Evolutionary conservation across 208 protist genomes (phyloP), one percentile per base, ranked within the genome.

Genomic region (Tetramitus jugosus): DNA sequence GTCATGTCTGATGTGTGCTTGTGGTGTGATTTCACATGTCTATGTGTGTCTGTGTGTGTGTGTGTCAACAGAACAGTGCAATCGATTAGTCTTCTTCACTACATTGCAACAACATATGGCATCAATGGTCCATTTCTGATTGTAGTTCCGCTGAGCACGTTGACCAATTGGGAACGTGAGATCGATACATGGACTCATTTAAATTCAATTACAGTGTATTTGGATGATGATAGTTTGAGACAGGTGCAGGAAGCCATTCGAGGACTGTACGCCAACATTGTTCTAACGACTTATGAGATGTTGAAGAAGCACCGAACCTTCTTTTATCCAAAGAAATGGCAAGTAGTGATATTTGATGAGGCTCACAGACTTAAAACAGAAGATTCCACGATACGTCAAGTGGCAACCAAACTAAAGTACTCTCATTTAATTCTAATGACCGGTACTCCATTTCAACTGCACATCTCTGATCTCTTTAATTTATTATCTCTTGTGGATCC

Each of bases 41-140:
- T n/a, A n/a, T n/a, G n/a, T n/a, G n/a, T n/a, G n/a, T n/a, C n/a
- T n/a, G n/a, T n/a, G n/a, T n/a, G n/a, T n/a, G n/a, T n/a, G n/a
- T n/a, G n/a, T n/a, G n/a, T n/a, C n/a, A n/a, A n/a, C n/a, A 98
- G 98, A 86, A 98, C 96, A 35, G 89, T 96, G 33, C 95, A 98
- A 83, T 87, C 91, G 35, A 84, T 94, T 39, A 84, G 90, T 52
- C 94, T 98, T 78, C 81, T 97, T 31, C 84, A 94, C 43, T 77
- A 86, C 13, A 84, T 97, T 17, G 81, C 87, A 67, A 77, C 56
- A 7, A 72, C 29, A 0, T 76, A 86, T 37, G 72, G 85, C 26
- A 62, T 88, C 45, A 82, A 84, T 33, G 96, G 96, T 0, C 96
- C 96, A 4, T 97, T 97, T 81, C 78, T 99, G 8, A 90, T 98